Percentiles rank a stretch among this genome's conserved stretches.
phyloP scores from a whole-genome alignment of 2,329 filamentous ascomycete genomes.

The Fusarium algeriense region DNA sequence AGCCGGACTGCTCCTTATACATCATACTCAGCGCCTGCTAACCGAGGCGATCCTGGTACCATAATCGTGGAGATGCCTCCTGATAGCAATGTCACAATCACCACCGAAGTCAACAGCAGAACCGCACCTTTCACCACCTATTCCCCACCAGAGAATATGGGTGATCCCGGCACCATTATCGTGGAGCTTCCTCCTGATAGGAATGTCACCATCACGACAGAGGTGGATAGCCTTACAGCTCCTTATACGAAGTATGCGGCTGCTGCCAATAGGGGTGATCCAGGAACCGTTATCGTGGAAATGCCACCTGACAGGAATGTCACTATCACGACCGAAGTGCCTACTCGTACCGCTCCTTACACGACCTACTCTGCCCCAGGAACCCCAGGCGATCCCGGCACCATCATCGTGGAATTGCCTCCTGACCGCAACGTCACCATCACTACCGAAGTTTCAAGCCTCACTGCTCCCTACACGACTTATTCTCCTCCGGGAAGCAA shows the following conservation, averaged over 20 bases:
- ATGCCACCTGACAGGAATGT: slow-evolving; percentile 16
- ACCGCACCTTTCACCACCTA: slow-evolving; percentile 11
- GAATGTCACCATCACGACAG: slow-evolving; percentile 12
- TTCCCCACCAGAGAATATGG: not conserved
- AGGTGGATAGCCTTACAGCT: not conserved
- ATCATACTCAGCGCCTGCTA: slow-evolving; percentile 7
- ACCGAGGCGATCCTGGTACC: slow-evolving; percentile 12
- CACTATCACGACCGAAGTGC: slow-evolving; percentile 16
- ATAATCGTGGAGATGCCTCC: slow-evolving; percentile 13
- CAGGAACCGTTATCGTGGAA: slow-evolving; percentile 17
- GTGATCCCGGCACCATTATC: slow-evolving; percentile 15
- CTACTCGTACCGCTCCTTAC: slow-evolving; percentile 1
- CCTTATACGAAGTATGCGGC: slow-evolving; percentile 7
- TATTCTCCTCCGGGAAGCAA: slow-evolving; percentile 6
- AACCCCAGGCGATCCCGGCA: slow-evolving; percentile 14
- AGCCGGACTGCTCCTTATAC: slow-evolving; percentile 15
- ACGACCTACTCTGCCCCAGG: slow-evolving; percentile 23
- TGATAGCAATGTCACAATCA: slow-evolving; percentile 6
- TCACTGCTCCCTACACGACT: slow-evolving; percentile 15
- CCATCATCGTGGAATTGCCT: slow-evolving; percentile 19
- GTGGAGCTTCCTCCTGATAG: slow-evolving; percentile 13
- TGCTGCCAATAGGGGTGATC: slow-evolving; percentile 6
- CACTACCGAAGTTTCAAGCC: slow-evolving; percentile 14
- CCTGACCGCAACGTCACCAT: slow-evolving; percentile 24
- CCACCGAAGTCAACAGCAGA: not conserved